A percentile compares a stretch with the other conserved stretches of the same genome.
These are phyloP conservation scores for Actinomortierella ambigua DNA, from an alignment of 371 early-diverging fungal genomes.

Conservation along the genomic window DNA sequence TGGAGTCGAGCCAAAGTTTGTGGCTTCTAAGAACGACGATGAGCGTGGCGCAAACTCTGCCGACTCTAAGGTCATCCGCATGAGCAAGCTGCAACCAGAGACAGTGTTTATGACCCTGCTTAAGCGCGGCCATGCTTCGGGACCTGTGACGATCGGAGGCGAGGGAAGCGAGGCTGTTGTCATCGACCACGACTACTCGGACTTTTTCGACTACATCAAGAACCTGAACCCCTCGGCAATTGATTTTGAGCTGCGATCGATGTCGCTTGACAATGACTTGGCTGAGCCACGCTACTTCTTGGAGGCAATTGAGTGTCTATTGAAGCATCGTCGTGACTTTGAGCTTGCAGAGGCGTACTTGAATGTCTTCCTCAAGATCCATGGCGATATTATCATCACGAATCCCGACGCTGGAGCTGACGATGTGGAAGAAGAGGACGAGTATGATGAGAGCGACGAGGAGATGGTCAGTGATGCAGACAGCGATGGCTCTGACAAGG, in stretches of 20 bases:
- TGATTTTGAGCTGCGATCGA: conserved; percentile 85
- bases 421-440: conserved; percentile 24
- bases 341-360: conserved; percentile 88
- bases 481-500: conserved; percentile 11
- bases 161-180: conserved; percentile 41
- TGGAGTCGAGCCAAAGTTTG: conserved; percentile 74
- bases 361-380: conserved; percentile 74
- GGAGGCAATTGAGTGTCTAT: conserved; percentile 61
- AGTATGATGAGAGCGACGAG: conserved; percentile 7
- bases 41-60: conserved; percentile 31
- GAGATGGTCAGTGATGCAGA: conserved; percentile 52
- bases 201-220: conserved; percentile 73
- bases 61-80: conserved; percentile 48
- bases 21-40: conserved; percentile 47
- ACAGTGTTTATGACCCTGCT: conserved; percentile 65
- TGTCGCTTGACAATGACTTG: conserved; percentile 67
- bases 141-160: conserved; percentile 48
- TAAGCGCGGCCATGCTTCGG: conserved; percentile 54
- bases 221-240: conserved; percentile 79
- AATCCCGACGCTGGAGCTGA: conserved; percentile 59
- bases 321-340: conserved; percentile 75
- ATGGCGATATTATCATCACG: conserved; percentile 76
- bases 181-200: conserved; percentile 34
- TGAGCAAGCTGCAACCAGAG: conserved; percentile 55
- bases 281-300: conserved; percentile 63